Conservation (phyloP, 192 early-diverging fungal species). For the Linnemannia elongata region DNA sequence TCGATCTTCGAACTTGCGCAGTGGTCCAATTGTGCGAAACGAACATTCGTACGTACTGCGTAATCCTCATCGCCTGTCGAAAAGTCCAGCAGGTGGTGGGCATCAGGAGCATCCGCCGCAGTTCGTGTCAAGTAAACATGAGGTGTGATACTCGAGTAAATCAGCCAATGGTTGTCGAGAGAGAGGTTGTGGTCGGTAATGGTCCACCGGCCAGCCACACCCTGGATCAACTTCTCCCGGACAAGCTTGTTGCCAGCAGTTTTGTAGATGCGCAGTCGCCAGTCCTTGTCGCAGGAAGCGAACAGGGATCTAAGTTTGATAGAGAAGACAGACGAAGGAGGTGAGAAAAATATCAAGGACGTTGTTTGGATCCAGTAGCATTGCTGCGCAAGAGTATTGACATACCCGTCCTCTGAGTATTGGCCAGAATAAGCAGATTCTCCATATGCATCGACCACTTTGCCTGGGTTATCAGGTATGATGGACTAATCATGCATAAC, state of each 20-base stretch:
- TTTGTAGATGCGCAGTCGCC: constrained; percentile 70
- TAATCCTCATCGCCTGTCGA: constrained; percentile 30
- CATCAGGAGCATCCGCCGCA: constrained; percentile 46
- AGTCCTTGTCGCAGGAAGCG: constrained; percentile 72
- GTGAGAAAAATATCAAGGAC: neutral
- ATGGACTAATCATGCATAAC: constrained; percentile 30
- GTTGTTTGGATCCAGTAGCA: neutral
- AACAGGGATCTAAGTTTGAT: constrained; percentile 60
- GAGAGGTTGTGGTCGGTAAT: constrained; percentile 70
- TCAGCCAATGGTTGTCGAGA: constrained; percentile 61
- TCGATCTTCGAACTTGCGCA: neutral
- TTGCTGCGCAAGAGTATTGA: constrained; percentile 20
- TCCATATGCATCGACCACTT: constrained; percentile 49
- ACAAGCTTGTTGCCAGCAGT: constrained; percentile 60
- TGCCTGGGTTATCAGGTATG: constrained; percentile 53
- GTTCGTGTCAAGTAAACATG: constrained; percentile 68
- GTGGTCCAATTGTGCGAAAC: neutral
- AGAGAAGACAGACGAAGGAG: neutral
- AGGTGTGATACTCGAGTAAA: constrained; percentile 74
- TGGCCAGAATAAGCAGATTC: constrained; percentile 65
- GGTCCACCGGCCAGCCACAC: constrained; percentile 72
- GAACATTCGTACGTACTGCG: constrained; percentile 16
- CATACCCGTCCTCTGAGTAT: constrained; percentile 66
- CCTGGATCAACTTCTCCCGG: constrained; percentile 56
- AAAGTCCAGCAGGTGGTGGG: constrained; percentile 57